phyloP scores from a whole-genome alignment of 257 asterid species.

The Jacaranda copaia region DNA sequence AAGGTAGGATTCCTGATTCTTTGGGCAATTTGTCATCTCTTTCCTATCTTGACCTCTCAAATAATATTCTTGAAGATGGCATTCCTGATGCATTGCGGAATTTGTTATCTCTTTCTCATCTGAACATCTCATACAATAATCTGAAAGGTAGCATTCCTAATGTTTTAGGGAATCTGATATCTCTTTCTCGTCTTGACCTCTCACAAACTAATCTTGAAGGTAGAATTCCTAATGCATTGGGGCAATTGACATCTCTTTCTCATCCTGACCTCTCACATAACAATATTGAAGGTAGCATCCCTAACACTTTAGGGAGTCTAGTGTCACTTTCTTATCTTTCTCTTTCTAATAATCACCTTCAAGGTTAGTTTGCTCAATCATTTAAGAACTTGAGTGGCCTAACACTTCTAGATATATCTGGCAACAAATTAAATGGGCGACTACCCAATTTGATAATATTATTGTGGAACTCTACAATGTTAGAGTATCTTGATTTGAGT shows the following conservation, averaged over 20 bases:
- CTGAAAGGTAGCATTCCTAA: not conserved
- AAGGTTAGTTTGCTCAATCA: too few relatives aligned
- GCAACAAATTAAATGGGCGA: not conserved
- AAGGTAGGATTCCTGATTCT: not conserved
- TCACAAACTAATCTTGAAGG: not conserved
- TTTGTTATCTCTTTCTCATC: not conserved
- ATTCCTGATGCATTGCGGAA: not conserved
- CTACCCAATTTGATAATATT: not conserved
- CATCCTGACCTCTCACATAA: not conserved
- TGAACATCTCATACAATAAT: not conserved
- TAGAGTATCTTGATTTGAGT: not conserved
- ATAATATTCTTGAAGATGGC: not conserved
- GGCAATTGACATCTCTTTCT: too few relatives aligned
- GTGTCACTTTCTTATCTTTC: not conserved
- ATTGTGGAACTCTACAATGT: not conserved
- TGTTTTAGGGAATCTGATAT: not conserved
- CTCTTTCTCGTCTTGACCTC: not conserved
- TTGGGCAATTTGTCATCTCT: too few relatives aligned
- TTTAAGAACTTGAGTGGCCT: not conserved
- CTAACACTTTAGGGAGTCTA: not conserved
- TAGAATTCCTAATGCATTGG: not conserved
- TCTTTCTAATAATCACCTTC: not conserved
- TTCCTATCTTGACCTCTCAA: constrained; percentile 30
- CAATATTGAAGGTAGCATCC: not conserved
- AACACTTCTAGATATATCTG: not conserved